phyloP scores from a whole-genome alignment of 2,329 filamentous ascomycete species.

The Calonectria pseudoreteaudii region DNA sequence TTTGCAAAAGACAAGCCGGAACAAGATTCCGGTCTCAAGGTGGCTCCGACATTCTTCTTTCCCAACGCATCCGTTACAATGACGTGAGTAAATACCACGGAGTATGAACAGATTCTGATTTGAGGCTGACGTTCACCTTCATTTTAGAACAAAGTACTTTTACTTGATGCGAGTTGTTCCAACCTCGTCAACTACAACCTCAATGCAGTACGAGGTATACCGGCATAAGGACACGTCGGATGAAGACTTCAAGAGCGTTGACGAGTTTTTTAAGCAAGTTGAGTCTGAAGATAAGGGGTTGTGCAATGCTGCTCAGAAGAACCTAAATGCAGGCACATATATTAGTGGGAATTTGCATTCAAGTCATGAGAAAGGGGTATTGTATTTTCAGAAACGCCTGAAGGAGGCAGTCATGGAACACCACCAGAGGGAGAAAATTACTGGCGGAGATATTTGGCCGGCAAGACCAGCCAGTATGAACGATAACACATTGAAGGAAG shows the following conservation, averaged over 20 bases:
- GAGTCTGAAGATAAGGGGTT: conserved; percentile 73
- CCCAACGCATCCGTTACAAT: conserved; percentile 33
- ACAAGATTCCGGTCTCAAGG: neutral
- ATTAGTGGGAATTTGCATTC: conserved; percentile 72
- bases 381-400: conserved; percentile 65
- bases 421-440: conserved; percentile 55
- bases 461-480: conserved; percentile 49
- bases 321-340: conserved; percentile 70
- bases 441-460: conserved; percentile 62
- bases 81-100: conserved; percentile 14
- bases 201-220: conserved; percentile 59
- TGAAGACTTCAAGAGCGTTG: conserved; percentile 66
- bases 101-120: neutral
- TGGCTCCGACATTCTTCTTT: conserved; percentile 30
- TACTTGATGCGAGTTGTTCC: conserved; percentile 35
- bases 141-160: conserved; percentile 24
- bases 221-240: conserved; percentile 68
- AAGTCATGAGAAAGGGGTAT: conserved; percentile 66
- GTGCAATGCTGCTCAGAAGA: conserved; percentile 68
- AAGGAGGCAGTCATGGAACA: conserved; percentile 61
- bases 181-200: conserved; percentile 26
- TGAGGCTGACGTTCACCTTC: neutral
- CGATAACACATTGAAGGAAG: conserved; percentile 14
- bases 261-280: conserved; percentile 70
- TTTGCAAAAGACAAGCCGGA: conserved; percentile 24